phyloP scores from a whole-genome alignment of 2,329 filamentous ascomycete species.

The Verticillium alfalfae region DNA sequence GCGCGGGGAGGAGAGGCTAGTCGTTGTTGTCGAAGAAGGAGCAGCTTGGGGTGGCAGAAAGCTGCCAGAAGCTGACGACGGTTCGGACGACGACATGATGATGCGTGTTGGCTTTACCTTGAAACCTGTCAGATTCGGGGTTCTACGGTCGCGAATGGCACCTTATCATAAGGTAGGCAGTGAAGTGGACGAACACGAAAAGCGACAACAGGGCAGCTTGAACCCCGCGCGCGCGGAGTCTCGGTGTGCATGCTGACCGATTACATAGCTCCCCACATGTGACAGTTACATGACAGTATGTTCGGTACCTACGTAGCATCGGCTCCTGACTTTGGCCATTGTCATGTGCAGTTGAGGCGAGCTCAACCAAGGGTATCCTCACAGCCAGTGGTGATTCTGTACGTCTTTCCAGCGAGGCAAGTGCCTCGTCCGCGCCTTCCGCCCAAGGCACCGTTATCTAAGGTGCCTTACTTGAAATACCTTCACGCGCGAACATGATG shows the following conservation, averaged over 20 bases:
- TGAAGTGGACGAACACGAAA: too few species aligned
- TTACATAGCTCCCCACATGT: neutral
- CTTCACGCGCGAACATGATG: too few species aligned
- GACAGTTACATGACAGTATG: neutral
- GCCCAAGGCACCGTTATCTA: too few species aligned
- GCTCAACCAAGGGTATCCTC: too few species aligned
- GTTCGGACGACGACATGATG: conserved; percentile 9
- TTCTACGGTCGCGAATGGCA: neutral
- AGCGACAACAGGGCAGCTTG: neutral
- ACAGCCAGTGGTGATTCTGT: too few species aligned
- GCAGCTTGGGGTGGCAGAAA: conserved; percentile 1
- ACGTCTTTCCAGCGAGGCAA: too few species aligned
- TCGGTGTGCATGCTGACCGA: neutral
- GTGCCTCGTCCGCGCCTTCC: too few species aligned
- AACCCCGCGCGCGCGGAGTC: neutral
- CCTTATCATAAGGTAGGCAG: neutral
- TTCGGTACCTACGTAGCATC: too few species aligned
- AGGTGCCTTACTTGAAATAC: too few species aligned
- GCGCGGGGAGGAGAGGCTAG: conserved; percentile 1
- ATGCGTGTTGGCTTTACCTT: neutral
- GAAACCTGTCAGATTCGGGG: neutral
- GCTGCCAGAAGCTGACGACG: conserved; percentile 3
- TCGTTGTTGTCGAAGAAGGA: conserved; percentile 3
- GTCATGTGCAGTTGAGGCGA: too few species aligned
- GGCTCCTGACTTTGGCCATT: too few species aligned